These are phyloP conservation scores for Metschnikowia koreensis DNA, from an alignment of 805 yeast species.

Conservation along the genomic window DNA sequence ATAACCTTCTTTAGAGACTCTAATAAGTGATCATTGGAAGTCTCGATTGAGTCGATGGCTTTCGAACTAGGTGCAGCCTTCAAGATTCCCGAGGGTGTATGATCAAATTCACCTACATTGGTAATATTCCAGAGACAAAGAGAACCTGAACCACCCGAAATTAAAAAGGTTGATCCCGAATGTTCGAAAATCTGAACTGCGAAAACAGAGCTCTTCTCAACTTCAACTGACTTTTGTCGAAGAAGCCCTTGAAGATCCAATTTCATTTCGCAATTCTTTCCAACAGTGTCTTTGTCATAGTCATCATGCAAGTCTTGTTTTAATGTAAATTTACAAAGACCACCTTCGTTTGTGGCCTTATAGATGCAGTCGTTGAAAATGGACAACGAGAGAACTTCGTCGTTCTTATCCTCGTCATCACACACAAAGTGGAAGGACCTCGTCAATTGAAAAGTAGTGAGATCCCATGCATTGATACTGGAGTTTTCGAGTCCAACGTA, in stretches of 20 bases:
- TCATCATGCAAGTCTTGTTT: constrained; percentile 15
- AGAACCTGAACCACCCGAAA: constrained; percentile 73
- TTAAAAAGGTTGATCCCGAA: constrained; percentile 43
- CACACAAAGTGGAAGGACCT: constrained; percentile 37
- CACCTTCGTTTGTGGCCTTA: constrained; percentile 55
- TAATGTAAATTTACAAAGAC: constrained; percentile 29
- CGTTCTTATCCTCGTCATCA: constrained; percentile 15
- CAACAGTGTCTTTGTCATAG: constrained; percentile 3
- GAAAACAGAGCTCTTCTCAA: constrained; percentile 40
- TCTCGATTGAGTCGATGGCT: constrained; percentile 2
- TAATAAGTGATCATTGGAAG: constrained; percentile 63
- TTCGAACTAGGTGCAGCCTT: background rate
- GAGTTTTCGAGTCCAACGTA: constrained; percentile 84
- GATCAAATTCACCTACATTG: constrained; percentile 19
- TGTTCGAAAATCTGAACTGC: constrained; percentile 50
- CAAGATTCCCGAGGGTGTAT: constrained; percentile 1
- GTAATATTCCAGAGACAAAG: constrained; percentile 69
- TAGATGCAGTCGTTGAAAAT: constrained; percentile 57
- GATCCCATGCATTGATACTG: constrained; percentile 78
- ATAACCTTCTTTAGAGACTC: constrained; percentile 60
- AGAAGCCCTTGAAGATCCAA: constrained; percentile 11
- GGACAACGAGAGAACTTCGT: constrained; percentile 56
- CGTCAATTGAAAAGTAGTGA: constrained; percentile 72
- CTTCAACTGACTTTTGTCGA: constrained; percentile 10
- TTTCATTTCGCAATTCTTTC: constrained; percentile 8